A percentile compares a stretch with the other conserved stretches of the same genome.
Conservation (phyloP, 305 asterid genomes). For the Fraxinus baroniana region DNA sequence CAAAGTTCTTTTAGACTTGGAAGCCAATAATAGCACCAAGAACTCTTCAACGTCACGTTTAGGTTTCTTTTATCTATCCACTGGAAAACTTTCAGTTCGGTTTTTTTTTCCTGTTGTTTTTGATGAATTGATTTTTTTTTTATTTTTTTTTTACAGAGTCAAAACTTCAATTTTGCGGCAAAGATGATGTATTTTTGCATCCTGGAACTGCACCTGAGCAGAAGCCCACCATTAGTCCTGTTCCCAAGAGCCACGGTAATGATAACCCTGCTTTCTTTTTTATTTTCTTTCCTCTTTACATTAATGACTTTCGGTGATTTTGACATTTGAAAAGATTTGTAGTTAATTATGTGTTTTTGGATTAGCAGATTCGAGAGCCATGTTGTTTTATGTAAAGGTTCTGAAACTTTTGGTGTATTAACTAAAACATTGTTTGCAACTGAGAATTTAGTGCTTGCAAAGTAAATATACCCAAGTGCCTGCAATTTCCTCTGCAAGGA, state of each 20-base stretch:
- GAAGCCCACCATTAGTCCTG: slow-evolving; percentile 41
- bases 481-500: background rate
- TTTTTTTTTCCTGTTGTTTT: background rate
- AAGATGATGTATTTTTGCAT: slow-evolving; percentile 16
- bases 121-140: background rate
- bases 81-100: background rate
- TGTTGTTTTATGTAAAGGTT: background rate
- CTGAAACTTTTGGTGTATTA: background rate
- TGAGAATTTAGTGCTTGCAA: background rate
- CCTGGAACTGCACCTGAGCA: slow-evolving; percentile 27
- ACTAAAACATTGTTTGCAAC: background rate
- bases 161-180: slow-evolving; percentile 38
- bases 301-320: background rate
- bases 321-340: background rate
- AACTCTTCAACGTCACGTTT: slow-evolving; percentile 26
- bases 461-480: background rate
- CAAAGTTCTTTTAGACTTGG: slow-evolving; percentile 48
- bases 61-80: slow-evolving; percentile 18
- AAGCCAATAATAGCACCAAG: slow-evolving; percentile 23
- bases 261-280: slow-evolving; percentile 7
- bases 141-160: slow-evolving; percentile 45
- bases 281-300: background rate
- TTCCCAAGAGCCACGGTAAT: slow-evolving; percentile 47
- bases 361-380: background rate
- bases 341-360: background rate